Evolutionary conservation across 495 filamentous ascomycete species (phyloP).

Genomic region (Chaetomium cochliodes): DNA sequence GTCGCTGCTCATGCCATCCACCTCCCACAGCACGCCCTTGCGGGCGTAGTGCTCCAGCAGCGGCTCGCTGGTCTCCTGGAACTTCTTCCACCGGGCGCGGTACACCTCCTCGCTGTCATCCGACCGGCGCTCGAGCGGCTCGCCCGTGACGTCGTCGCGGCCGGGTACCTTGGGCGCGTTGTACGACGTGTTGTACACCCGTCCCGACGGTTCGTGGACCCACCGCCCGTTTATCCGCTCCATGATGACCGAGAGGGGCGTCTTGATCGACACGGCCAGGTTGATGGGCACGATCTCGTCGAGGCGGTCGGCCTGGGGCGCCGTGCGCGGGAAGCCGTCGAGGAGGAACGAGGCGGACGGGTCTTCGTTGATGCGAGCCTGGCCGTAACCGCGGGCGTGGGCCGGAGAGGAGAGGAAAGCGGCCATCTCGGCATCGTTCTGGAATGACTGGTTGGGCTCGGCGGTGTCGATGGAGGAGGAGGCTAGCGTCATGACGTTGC

Average conservation of each 20-base stretch:
- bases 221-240: conserved; percentile 85
- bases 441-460: conserved; percentile 25
- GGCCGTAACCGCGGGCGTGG: conserved; percentile 36
- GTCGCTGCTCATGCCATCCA: conserved; percentile 82
- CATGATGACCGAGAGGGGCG: conserved; percentile 74
- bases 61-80: conserved; percentile 80
- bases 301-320: conserved; percentile 70
- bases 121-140: conserved; percentile 72
- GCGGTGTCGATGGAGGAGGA: conserved; percentile 34
- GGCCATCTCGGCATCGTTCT: conserved; percentile 35
- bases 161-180: conserved; percentile 78
- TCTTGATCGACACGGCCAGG: conserved; percentile 70
- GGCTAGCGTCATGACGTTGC: conserved; percentile 45
- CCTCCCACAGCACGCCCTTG: conserved; percentile 83
- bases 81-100: conserved; percentile 71
- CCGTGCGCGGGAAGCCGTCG: conserved; percentile 93
- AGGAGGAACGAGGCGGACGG: conserved; percentile 87
- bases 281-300: conserved; percentile 86
- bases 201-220: conserved; percentile 89
- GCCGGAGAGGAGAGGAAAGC: conserved; percentile 44
- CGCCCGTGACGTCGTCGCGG: conserved; percentile 88
- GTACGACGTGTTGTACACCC: conserved; percentile 93
- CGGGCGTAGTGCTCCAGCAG: conserved; percentile 85
- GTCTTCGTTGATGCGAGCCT: conserved; percentile 56
- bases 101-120: conserved; percentile 90